Conservation (phyloP, 2,329 filamentous ascomycete species). For the Cladosporium cucumerinum region DNA sequence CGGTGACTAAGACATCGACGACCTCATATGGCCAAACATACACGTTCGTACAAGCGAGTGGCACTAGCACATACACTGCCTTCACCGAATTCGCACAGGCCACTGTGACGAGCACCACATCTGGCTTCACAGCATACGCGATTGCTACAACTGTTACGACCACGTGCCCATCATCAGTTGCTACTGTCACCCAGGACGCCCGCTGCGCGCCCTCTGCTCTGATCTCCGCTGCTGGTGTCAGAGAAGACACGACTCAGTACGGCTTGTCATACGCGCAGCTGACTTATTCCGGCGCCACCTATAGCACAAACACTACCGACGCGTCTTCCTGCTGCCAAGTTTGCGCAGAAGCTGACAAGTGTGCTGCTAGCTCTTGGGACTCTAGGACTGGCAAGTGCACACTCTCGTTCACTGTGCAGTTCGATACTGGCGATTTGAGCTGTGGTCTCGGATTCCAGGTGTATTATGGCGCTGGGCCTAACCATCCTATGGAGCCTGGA, state of each 20-base stretch:
- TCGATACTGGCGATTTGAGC: conserved; percentile 26
- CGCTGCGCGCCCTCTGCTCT: conserved; percentile 33
- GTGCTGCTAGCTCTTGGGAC: conserved; percentile 32
- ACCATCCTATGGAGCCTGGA: conserved; percentile 32
- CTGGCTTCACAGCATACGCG: conserved; percentile 30
- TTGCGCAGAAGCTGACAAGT: conserved; percentile 29
- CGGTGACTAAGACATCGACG: conserved; percentile 28
- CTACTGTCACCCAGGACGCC: conserved; percentile 29
- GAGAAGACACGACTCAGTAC: conserved; percentile 18
- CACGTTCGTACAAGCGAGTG: conserved; percentile 24
- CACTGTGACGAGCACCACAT: conserved; percentile 31
- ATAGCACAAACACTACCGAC: conserved; percentile 28
- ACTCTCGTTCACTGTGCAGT: conserved; percentile 29
- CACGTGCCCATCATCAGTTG: conserved; percentile 20
- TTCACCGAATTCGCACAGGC: conserved; percentile 31
- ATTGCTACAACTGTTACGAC: conserved; percentile 28
- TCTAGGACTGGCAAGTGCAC: conserved; percentile 28
- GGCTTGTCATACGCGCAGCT: conserved; percentile 29
- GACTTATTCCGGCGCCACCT: conserved; percentile 28
- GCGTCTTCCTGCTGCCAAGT: conserved; percentile 33
- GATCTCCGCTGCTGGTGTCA: conserved; percentile 24
- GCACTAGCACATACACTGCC: conserved; percentile 30
- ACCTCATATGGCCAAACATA: conserved; percentile 31
- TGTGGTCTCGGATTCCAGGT: conserved; percentile 29
- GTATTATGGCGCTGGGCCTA: conserved; percentile 31